Conservation (phyloP, 495 filamentous ascomycete species). For the Penicillium tannophilum region DNA sequence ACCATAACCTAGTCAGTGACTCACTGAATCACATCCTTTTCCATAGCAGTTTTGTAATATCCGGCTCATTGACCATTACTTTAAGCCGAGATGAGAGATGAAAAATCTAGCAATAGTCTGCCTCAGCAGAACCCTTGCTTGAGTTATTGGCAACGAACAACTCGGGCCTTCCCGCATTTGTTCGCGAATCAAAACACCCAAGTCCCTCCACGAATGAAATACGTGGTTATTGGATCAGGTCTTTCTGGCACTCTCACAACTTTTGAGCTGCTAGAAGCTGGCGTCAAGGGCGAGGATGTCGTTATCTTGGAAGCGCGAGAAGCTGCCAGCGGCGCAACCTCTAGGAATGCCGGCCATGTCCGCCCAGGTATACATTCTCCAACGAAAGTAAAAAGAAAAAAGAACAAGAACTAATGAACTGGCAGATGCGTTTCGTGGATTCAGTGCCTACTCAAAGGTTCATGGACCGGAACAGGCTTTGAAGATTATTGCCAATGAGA, state of each 20-base stretch:
- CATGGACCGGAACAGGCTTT: slow-evolving; percentile 35
- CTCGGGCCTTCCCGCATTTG: slow-evolving; percentile 29
- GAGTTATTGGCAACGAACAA: slow-evolving; percentile 40
- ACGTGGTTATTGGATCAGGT: slow-evolving; percentile 34
- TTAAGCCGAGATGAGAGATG: not conserved
- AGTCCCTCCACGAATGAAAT: slow-evolving; percentile 21
- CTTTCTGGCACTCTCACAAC: slow-evolving; percentile 32
- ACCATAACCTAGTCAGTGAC: too few relatives aligned
- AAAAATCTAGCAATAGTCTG: slow-evolving; percentile 25
- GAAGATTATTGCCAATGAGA: slow-evolving; percentile 32
- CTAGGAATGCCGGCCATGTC: slow-evolving; percentile 37
- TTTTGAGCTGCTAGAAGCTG: slow-evolving; percentile 29
- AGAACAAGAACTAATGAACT: not conserved
- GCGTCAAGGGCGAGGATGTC: slow-evolving; percentile 26
- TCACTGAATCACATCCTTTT: not conserved
- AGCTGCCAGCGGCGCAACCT: slow-evolving; percentile 34
- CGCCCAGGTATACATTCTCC: slow-evolving; percentile 29
- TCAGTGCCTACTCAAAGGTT: slow-evolving; percentile 33
- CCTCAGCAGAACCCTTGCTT: slow-evolving; percentile 27
- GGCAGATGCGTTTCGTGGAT: slow-evolving; percentile 36
- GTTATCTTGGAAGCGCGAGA: slow-evolving; percentile 37
- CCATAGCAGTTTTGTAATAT: not conserved
- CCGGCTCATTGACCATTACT: not conserved
- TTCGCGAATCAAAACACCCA: slow-evolving; percentile 17
- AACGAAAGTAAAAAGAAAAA: not conserved